Percentiles rank a stretch among this genome's conserved stretches.
These are phyloP conservation scores for Starmerella riodocensis DNA, from an alignment of 805 yeast genomes.

Conservation along the genomic window DNA sequence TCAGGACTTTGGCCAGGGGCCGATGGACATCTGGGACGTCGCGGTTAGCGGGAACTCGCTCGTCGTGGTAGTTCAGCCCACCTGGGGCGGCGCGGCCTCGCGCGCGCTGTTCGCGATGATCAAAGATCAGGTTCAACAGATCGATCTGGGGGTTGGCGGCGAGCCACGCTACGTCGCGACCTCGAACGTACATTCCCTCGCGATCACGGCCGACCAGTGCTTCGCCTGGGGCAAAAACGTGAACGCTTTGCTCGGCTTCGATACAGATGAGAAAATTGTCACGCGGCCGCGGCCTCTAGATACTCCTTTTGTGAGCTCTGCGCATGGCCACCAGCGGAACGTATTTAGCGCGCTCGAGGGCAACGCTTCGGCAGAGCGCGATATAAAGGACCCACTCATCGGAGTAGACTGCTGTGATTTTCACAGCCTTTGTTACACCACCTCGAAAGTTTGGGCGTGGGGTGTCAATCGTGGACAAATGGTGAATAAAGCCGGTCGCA, in stretches of 20 bases:
- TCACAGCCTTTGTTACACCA: conserved; percentile 9
- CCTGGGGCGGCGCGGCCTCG: conserved; percentile 1
- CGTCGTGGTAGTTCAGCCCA: conserved; percentile 8
- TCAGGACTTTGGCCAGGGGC: conserved; percentile 5
- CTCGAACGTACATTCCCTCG: conserved; percentile 15
- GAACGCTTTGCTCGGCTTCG: conserved; percentile 19
- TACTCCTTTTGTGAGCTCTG: conserved; percentile 9
- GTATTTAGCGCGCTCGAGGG: conserved; percentile 16
- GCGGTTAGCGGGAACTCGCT: conserved; percentile 9
- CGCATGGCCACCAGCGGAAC: conserved; percentile 5
- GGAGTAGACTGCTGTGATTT: conserved; percentile 16
- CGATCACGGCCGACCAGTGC: conserved; percentile 14
- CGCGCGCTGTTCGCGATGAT: conserved; percentile 1
- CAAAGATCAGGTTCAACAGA: not conserved
- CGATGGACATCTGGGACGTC: conserved; percentile 16
- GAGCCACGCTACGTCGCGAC: conserved; percentile 10
- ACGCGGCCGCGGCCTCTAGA: conserved; percentile 12
- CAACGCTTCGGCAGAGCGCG: not conserved
- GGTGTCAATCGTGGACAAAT: conserved; percentile 22
- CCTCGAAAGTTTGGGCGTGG: conserved; percentile 18
- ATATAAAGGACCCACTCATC: conserved; percentile 9
- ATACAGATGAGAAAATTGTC: conserved; percentile 11
- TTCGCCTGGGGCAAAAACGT: conserved; percentile 22
- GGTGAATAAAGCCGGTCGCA: conserved; percentile 8
- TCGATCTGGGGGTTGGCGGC: conserved; percentile 3